Percentiles rank a stretch among this genome's conserved stretches.
phyloP scores from a whole-genome alignment of 495 filamentous ascomycete genomes.

The Neurospora sp. region DNA sequence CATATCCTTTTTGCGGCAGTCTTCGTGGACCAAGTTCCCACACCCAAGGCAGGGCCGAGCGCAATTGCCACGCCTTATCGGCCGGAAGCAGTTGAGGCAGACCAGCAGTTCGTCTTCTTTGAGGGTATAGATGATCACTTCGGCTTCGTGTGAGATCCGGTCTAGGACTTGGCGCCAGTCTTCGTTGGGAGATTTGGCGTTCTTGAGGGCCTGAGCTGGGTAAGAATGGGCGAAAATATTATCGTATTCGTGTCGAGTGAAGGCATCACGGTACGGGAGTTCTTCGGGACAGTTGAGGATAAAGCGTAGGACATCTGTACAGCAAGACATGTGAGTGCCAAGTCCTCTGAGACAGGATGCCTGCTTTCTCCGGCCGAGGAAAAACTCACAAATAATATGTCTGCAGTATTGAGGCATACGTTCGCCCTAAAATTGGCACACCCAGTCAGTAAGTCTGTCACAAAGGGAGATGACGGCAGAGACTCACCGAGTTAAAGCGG shows the following conservation, averaged over 20 bases:
- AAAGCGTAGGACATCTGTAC: neutral
- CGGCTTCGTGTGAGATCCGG: neutral
- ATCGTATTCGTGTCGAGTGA: neutral
- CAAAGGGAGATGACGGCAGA: neutral
- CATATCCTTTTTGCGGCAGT: neutral
- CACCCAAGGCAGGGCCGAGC: neutral
- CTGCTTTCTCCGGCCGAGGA: neutral
- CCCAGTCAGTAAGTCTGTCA: neutral
- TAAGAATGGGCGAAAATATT: neutral
- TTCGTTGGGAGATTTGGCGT: neutral
- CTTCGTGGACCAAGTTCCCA: neutral
- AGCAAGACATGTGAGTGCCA: neutral
- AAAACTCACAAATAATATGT: neutral
- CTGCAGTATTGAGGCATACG: neutral
- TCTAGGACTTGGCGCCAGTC: neutral
- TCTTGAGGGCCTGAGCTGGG: neutral
- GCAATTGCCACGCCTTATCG: neutral
- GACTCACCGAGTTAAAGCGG: neutral
- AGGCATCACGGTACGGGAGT: neutral
- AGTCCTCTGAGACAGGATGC: neutral
- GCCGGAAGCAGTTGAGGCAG: neutral
- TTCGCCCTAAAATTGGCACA: neutral
- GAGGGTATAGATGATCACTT: neutral
- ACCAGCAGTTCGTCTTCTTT: neutral
- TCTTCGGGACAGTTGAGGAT: neutral